phyloP scores from a whole-genome alignment of 371 early-diverging fungal genomes.

The Choanephora cucurbitarum region DNA sequence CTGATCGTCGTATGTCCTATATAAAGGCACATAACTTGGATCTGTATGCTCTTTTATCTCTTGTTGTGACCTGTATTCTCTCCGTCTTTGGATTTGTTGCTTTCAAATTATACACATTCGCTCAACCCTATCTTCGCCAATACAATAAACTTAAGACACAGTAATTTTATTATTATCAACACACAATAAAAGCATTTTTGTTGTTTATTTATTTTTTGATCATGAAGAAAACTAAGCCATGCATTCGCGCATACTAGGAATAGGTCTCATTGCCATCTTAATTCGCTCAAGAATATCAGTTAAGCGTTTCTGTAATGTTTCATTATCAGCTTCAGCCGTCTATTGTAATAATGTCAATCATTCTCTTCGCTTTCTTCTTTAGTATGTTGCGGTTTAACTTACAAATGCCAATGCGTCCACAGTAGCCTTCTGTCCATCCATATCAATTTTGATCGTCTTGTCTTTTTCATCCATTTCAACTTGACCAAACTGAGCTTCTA shows the following conservation, averaged over 20 bases:
- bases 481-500: constrained; percentile 48
- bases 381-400: constrained; percentile 16
- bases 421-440: constrained; percentile 49
- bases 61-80: too few species aligned
- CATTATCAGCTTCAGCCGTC: constrained; percentile 39
- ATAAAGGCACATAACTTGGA: constrained; percentile 17
- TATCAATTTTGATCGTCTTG: constrained; percentile 36
- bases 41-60: constrained; percentile 1
- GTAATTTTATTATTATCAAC: too few species aligned
- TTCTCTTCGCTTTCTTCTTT: too few species aligned
- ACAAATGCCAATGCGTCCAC: constrained; percentile 52
- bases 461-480: constrained; percentile 43
- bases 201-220: too few species aligned
- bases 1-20: constrained; percentile 6
- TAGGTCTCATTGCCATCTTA: constrained; percentile 38
- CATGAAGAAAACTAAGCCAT: neutral
- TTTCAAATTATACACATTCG: too few species aligned
- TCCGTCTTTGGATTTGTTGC: too few species aligned
- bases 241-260: constrained; percentile 13
- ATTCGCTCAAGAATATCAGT: constrained; percentile 33
- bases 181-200: too few species aligned
- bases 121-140: too few species aligned
- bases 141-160: too few species aligned
- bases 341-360: constrained; percentile 1
- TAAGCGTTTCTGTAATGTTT: constrained; percentile 33